phyloP scores from a whole-genome alignment of 345 rosid species.

The Bretschneidera sinensis region DNA sequence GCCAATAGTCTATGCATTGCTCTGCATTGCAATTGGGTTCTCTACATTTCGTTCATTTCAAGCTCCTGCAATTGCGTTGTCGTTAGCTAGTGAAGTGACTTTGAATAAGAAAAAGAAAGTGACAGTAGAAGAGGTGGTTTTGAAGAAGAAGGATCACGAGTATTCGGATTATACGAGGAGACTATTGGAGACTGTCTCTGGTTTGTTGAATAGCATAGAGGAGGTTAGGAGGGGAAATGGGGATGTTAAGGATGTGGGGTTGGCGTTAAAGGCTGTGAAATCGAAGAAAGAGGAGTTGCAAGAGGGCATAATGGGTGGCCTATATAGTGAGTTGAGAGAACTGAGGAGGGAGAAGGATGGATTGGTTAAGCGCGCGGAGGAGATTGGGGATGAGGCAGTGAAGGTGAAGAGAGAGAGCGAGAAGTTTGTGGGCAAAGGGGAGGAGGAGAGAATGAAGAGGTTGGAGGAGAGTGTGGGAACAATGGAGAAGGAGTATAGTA shows the following conservation, averaged over 20 bases:
- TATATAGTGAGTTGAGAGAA: conserved; percentile 40
- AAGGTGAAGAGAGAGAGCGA: conserved; percentile 41
- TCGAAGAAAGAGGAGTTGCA: conserved; percentile 55
- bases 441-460: conserved; percentile 26
- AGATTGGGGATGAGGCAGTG: conserved; percentile 38
- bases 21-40: conserved; percentile 65
- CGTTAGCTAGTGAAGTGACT: conserved; percentile 33
- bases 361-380: conserved; percentile 45
- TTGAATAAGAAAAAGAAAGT: conserved; percentile 28
- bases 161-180: conserved; percentile 49
- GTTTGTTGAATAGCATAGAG: conserved; percentile 48
- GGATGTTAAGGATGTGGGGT: conserved; percentile 29
- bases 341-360: conserved; percentile 46
- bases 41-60: conserved; percentile 40
- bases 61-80: conserved; percentile 51
- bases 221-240: conserved; percentile 55
- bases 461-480: conserved; percentile 40
- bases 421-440: conserved; percentile 21
- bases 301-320: conserved; percentile 53
- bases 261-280: conserved; percentile 51
- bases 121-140: conserved; percentile 32
- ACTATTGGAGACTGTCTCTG: conserved; percentile 57
- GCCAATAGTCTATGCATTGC: conserved; percentile 44
- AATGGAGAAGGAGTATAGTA: conserved; percentile 57
- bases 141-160: conserved; percentile 40